A percentile compares a stretch with the other conserved stretches of the same genome.
Evolutionary conservation across 352 stramenopile genomes (phyloP).

Genomic region (Phytophthora sp.): DNA sequence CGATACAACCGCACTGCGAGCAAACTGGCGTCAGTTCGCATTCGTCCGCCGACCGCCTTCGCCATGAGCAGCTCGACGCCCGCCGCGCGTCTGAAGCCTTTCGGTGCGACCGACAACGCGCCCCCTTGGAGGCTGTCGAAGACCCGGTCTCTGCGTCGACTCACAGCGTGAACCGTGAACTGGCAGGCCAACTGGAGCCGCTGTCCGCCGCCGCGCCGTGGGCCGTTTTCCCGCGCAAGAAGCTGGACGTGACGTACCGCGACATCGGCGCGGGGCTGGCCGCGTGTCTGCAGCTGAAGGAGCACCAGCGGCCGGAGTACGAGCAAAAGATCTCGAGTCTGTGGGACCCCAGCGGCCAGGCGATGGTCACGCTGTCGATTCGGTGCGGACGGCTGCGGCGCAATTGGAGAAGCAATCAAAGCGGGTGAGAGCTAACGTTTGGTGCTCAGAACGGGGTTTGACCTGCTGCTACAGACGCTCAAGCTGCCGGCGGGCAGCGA

Average conservation of each 20-base stretch:
- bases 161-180: too few species aligned
- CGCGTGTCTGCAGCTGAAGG: conserved; percentile 60
- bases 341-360: conserved; percentile 65
- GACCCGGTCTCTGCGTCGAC: too few species aligned
- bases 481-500: conserved; percentile 69
- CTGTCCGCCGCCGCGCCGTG: conserved; percentile 67
- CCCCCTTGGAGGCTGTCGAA: too few species aligned
- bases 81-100: conserved; percentile 26
- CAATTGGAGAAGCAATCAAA: not conserved
- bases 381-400: conserved; percentile 35
- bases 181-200: conserved; percentile 58
- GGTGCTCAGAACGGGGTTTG: conserved; percentile 72
- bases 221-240: conserved; percentile 84
- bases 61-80: conserved; percentile 17
- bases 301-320: conserved; percentile 60
- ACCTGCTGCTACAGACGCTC: conserved; percentile 79
- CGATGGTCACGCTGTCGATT: conserved; percentile 77
- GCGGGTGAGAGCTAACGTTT: not conserved
- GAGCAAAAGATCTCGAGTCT: conserved; percentile 52
- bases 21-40: conserved; percentile 14
- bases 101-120: conserved; percentile 28
- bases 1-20: not conserved
- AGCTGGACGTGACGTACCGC: conserved; percentile 79
- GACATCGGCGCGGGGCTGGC: conserved; percentile 66
- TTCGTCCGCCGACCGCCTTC: conserved; percentile 1